Base-by-base conservation (phyloP, 108 stramenopile genomes). In the Cyclotella kingstonii region DNA sequence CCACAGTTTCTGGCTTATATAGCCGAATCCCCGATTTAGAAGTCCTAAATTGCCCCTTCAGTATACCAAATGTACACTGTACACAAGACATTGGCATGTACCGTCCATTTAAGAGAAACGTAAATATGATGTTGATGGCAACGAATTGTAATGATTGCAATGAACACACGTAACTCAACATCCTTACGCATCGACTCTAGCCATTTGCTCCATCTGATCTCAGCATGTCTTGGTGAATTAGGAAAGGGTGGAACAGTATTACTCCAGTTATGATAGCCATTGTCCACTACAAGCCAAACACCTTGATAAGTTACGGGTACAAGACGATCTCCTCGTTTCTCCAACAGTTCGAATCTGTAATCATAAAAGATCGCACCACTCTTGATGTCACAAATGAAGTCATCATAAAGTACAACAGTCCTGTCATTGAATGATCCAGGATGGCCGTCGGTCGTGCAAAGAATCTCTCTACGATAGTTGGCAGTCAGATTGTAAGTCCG, bases 121-220 rank as follows among this genome's bases (percentile, higher is more conserved):
- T n/a, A n/a, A n/a, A n/a, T n/a, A n/a, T n/a, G n/a, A n/a, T n/a
- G n/a, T n/a, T n/a, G n/a, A n/a, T n/a, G n/a, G n/a, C n/a, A n/a
- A n/a, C n/a, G n/a, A n/a, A n/a, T n/a, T n/a, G n/a, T n/a, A n/a
- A n/a, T n/a, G n/a, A n/a, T n/a, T n/a, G n/a, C n/a, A n/a, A n/a
- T n/a, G n/a, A n/a, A n/a, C n/a, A n/a, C n/a, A 36, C 36, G 11
- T 11, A 36, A 9, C 43, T 79, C 72, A 28, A 79, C 72, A 63
- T 79, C 67, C 22, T 79, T 79, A 5, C 66, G 57, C 41, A 79
- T 31, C 2, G 69, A 71, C 48, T 79, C 67, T 0, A 68, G 4
- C 60, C 65, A 61, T n/a, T 57, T 18, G 3, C 36, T 42, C 62
- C 54, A 77, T 17, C 54, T 21, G 18, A 45, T 41, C 49, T 54